A percentile compares a stretch with the other conserved stretches of the same genome.
Conservation (phyloP, 768 basidiomycete species). For the Tylopilus intermedius region DNA sequence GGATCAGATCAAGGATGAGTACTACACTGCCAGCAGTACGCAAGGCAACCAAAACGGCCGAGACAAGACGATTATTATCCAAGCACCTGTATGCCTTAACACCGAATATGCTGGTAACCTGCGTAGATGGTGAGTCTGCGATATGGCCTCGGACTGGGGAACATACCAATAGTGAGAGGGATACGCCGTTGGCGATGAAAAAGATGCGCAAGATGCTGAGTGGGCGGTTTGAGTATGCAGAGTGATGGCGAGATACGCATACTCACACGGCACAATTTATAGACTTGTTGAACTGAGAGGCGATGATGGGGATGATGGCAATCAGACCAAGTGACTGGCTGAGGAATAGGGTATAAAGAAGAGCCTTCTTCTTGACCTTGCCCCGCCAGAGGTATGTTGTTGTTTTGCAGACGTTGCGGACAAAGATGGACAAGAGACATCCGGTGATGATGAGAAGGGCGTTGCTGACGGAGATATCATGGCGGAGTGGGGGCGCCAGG, state of each 20-base stretch:
- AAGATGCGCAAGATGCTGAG: slow-evolving; percentile 36
- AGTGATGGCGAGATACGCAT: background rate
- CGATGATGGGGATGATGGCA: slow-evolving; percentile 40
- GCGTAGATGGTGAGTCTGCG: background rate
- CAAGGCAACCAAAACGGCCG: slow-evolving; percentile 38
- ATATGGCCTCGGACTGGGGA: background rate
- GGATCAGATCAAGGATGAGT: slow-evolving; percentile 39
- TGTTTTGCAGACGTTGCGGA: slow-evolving; percentile 15
- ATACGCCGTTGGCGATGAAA: slow-evolving; percentile 21
- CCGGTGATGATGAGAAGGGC: background rate
- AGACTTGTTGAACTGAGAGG: slow-evolving; percentile 39
- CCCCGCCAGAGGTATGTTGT: slow-evolving; percentile 48
- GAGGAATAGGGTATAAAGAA: slow-evolving; percentile 40
- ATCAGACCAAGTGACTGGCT: slow-evolving; percentile 40
- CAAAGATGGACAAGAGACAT: slow-evolving; percentile 3
- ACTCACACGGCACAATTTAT: background rate
- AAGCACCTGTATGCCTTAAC: slow-evolving; percentile 64
- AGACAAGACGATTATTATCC: slow-evolving; percentile 52
- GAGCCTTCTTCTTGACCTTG: slow-evolving; percentile 51
- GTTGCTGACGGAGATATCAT: slow-evolving; percentile 1
- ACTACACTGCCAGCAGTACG: slow-evolving; percentile 40
- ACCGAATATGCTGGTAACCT: slow-evolving; percentile 63
- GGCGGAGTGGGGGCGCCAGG: background rate
- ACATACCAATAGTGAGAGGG: slow-evolving; percentile 39
- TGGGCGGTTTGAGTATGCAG: background rate